Base-by-base conservation (phyloP, 2,329 filamentous ascomycete species). In the Penicillium verrucosum region DNA sequence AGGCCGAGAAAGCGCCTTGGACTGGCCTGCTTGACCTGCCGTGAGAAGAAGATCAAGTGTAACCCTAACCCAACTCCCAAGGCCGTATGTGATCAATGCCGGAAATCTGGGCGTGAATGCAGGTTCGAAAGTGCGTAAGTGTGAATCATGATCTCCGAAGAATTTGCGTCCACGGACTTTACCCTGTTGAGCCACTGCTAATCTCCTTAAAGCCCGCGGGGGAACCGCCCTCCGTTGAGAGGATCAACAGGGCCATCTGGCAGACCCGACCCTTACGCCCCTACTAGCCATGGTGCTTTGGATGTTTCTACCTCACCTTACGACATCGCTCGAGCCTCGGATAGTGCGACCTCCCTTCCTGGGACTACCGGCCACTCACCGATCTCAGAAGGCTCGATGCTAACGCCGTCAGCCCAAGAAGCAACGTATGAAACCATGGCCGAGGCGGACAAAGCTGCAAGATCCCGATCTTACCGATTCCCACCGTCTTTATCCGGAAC, bases 1-100 rank as follows among this genome's bases (percentile, higher is more conserved):
- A 96, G 96, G 77, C 92, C 92, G 46, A 85, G 92, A 64, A 97
- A 97, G 77, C 83, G 92, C 55, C 81, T 96, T 55, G 92, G 92
- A 25, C 92, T 96, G 71, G 91, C 91, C n/a, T 97, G 92, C 70
- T 82, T 96, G 57, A 94, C 91, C 12, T 97, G 92, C 72, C 85
- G 92, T 49, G 92, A 96, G 77, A 97, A 96, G 85, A 97, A 96
- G 81, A 96, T 97, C 77, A 96, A 96, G 74, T 97, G 92, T 69
- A 91, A 96, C 63, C 92, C 92, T 1, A 91, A 92, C 89, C 89
- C 38, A 91, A 90, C 45, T 11, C 14, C 46, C 9, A 46, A 51
- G 30, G 52, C 45, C 18, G n/a, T 55, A 65, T 97, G 92, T 67
- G 84, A 92, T 52, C 92, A 96, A 75, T 97, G 92, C 72, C 89